A percentile compares a stretch with the other conserved stretches of the same genome.
Conservation (phyloP, 2,329 filamentous ascomycete species). For the Rhytidhysteron rufulum region DNA sequence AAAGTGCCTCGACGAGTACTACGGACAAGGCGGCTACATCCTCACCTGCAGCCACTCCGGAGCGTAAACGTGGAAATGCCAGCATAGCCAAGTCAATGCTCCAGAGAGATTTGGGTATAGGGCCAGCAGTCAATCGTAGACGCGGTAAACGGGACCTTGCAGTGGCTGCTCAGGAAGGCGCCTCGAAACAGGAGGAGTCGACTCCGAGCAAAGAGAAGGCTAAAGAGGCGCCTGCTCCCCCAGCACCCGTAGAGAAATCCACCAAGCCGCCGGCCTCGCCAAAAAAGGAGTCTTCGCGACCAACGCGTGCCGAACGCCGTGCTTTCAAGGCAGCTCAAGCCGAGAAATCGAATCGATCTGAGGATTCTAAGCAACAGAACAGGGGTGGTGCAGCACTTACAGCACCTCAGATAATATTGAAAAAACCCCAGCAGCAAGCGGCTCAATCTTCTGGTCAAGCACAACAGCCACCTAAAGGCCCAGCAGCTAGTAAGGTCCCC, state of each 20-base stretch:
- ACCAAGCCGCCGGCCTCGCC: slow-evolving; percentile 16
- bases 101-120: slow-evolving; percentile 59
- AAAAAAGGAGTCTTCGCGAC: slow-evolving; percentile 32
- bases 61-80: slow-evolving; percentile 51
- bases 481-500: slow-evolving; percentile 23
- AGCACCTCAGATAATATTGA: slow-evolving; percentile 36
- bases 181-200: slow-evolving; percentile 21
- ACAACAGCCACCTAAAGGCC: slow-evolving; percentile 24
- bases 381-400: slow-evolving; percentile 16
- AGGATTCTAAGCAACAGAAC: slow-evolving; percentile 21
- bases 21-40: slow-evolving; percentile 36
- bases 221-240: slow-evolving; percentile 19
- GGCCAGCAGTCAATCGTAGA: slow-evolving; percentile 42
- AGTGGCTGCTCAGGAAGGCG: slow-evolving; percentile 15
- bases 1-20: slow-evolving; percentile 15
- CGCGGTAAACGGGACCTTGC: slow-evolving; percentile 36
- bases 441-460: slow-evolving; percentile 15
- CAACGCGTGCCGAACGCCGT: slow-evolving; percentile 35
- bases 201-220: slow-evolving; percentile 22
- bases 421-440: slow-evolving; percentile 27
- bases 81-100: slow-evolving; percentile 56
- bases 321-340: slow-evolving; percentile 33
- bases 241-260: slow-evolving; percentile 22
- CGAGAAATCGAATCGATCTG: slow-evolving; percentile 29
- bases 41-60: slow-evolving; percentile 43